A percentile compares a stretch with the other conserved stretches of the same genome.
phyloP scores from a whole-genome alignment of 805 yeast species.

The Candida maltosa region DNA sequence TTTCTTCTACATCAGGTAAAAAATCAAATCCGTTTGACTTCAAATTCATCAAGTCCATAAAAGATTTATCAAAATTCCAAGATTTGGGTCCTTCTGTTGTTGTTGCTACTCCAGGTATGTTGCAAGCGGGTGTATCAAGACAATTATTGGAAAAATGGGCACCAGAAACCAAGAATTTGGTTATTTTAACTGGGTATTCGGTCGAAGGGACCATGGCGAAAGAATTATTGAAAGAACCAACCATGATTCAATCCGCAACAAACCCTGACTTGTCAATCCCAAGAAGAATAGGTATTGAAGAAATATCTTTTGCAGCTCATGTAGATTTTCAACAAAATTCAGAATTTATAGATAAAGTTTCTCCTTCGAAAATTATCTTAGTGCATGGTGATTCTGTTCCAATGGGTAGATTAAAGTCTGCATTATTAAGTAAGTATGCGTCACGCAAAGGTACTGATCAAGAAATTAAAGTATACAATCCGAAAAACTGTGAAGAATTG shows the following conservation, averaged over 20 bases:
- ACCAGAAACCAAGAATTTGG: slow-evolving; percentile 88
- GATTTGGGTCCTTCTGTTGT: slow-evolving; percentile 96
- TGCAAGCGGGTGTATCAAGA: slow-evolving; percentile 92
- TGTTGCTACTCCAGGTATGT: slow-evolving; percentile 97
- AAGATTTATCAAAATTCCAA: slow-evolving; percentile 78
- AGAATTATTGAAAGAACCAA: slow-evolving; percentile 81
- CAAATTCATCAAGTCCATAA: slow-evolving; percentile 76
- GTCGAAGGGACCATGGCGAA: slow-evolving; percentile 99
- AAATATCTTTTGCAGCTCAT: slow-evolving; percentile 98
- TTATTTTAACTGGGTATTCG: slow-evolving; percentile 92
- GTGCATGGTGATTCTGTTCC: slow-evolving; percentile 98
- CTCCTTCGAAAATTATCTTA: slow-evolving; percentile 79
- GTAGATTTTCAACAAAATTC: slow-evolving; percentile 94
- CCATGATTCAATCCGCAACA: slow-evolving; percentile 77
- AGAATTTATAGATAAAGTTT: slow-evolving; percentile 83
- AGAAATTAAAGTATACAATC: slow-evolving; percentile 89
- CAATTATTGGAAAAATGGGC: slow-evolving; percentile 94
- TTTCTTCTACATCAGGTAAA: slow-evolving; percentile 40
- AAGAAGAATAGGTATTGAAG: slow-evolving; percentile 82
- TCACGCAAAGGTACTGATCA: slow-evolving; percentile 79
- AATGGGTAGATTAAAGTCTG: slow-evolving; percentile 97
- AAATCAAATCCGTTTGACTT: slow-evolving; percentile 81
- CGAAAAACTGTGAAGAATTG: slow-evolving; percentile 83
- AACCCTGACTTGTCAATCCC: slow-evolving; percentile 85
- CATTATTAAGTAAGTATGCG: slow-evolving; percentile 81